Base-by-base conservation (phyloP, 352 stramenopile species). In the Thalassiosira ordinaria region DNA sequence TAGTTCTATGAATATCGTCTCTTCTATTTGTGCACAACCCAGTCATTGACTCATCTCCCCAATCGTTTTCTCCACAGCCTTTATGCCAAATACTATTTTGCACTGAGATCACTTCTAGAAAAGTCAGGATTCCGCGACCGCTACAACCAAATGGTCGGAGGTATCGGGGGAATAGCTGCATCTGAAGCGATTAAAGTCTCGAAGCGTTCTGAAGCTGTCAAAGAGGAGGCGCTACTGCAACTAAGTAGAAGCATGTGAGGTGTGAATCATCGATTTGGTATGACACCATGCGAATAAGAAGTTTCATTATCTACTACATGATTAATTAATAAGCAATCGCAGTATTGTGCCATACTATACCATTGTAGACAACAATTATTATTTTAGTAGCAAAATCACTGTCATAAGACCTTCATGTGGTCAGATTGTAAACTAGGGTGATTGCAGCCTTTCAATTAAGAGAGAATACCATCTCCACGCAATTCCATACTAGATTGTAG, bases 71-170 rank as follows among this genome's bases (percentile, higher is more conserved):
- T n/a, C n/a, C n/a, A n/a, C 27, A 87, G 77, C 55, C 72, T 87
- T 13, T 93, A 94, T 71, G 97, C 97, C 68, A 99, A 99, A 85
- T 99, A 99, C 84, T 99, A 99, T 91, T 99, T 99, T 87, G 97
- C 97, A 22, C 85, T 99, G 47, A 95, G 97, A 51, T 90, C 86
- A n/a, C 77, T 95, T 9, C 82, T 91, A 1, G 91, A 95, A 75
- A 94, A 94, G 79, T 78, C 87, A 52, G 90, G 93, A 59, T 95
- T 94, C 73, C 77, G 89, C 27, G 79, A 91, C 24, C 72, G 85
- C n/a, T 95, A 94, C 67, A 93, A 93, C 71, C 86, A 91, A 69
- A 88, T 90, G 76, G 86, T 93, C n/a, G 88, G 83, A 60, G 86
- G 88, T 31, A 80, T 91, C 20, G 84, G 80, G 51, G 84, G 71